A percentile compares a stretch with the other conserved stretches of the same genome.
Evolutionary conservation across 441 rosid genomes (phyloP).

Genomic region (Brassica hybrid): DNA sequence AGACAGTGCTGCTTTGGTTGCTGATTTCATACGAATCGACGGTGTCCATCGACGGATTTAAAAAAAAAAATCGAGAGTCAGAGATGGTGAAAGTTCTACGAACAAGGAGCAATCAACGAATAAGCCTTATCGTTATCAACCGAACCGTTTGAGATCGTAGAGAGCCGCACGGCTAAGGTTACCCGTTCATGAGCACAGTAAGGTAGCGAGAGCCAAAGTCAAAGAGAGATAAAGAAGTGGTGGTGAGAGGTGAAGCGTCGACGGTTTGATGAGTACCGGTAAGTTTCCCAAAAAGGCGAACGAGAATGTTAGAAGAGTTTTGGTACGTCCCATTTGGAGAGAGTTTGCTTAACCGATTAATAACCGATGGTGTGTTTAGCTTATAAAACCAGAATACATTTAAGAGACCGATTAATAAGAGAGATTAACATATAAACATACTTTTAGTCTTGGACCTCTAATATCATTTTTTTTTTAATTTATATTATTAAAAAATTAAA

Average conservation of each 20-base stretch:
- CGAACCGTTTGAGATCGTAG: too few species aligned
- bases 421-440: too few species aligned
- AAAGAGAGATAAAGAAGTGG: conserved; percentile 1
- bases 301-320: not conserved
- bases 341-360: not conserved
- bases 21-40: conserved; percentile 16
- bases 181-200: not conserved
- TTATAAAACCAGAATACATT: not conserved
- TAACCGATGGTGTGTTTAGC: not conserved
- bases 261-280: conserved; percentile 10
- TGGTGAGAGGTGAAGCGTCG: conserved; percentile 8
- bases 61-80: not conserved
- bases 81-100: not conserved
- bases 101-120: not conserved
- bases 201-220: conserved; percentile 14
- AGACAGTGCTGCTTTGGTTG: conserved; percentile 58
- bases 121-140: not conserved
- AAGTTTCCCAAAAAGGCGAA: not conserved
- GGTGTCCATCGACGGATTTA: not conserved
- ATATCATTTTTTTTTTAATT: too few species aligned
- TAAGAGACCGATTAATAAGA: not conserved
- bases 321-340: not conserved
- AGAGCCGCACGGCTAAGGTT: too few species aligned
- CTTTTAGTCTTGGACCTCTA: too few species aligned
- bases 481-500: too few species aligned